Evolutionary conservation across 495 filamentous ascomycete genomes (phyloP), one percentile per base, ranked within the genome.

Genomic region (Penicillium salamii): DNA sequence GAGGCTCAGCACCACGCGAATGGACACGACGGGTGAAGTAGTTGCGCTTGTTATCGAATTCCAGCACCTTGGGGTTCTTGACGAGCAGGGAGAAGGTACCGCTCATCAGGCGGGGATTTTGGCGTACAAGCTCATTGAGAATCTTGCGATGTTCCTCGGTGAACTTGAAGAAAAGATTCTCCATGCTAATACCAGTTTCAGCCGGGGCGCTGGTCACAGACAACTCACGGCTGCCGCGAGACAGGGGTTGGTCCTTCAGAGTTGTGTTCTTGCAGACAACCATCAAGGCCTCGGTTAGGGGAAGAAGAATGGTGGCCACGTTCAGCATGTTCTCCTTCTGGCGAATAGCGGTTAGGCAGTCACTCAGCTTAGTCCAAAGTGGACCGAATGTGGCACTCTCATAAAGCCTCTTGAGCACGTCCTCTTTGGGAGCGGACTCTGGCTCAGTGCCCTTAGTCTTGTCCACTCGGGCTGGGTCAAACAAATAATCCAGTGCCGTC

Each of bases 1-100:
- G 74, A 53, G 80, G 76, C 53, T 87, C 81, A 11, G 78, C 77
- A 6, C 74, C 76, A 46, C 91, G 88, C 29, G 82, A 78, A 66
- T 97, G 93, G 15, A 99, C 79, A 54, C 88, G 88, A 36, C 95
- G 88, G 66, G 81, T 97, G 75, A 99, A 99, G 79, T 93, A 99
- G 67, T 95, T 97, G 57, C 95, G 91, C 78, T 99, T 99, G 73
- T 97, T 99, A 67, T 99, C 93, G 60, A 99, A 99, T 58, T 99
- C 93, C 38, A 99, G 71, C 12, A 99, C 93, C 79, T 97, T 97
- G 37, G 93, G 95, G 60, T 99, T 99, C 75, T 96, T 96, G 53
- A 97, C 91, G 21, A 99, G 74, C 31, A 97, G 75, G 7, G 91
- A 91, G 69, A 99, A 96, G 12, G 91, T 95, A 34, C 91, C 93